A percentile compares a stretch with the other conserved stretches of the same genome.
Evolutionary conservation across 2,329 filamentous ascomycete species (phyloP).

Genomic region (Alternaria angustiovoidea): DNA sequence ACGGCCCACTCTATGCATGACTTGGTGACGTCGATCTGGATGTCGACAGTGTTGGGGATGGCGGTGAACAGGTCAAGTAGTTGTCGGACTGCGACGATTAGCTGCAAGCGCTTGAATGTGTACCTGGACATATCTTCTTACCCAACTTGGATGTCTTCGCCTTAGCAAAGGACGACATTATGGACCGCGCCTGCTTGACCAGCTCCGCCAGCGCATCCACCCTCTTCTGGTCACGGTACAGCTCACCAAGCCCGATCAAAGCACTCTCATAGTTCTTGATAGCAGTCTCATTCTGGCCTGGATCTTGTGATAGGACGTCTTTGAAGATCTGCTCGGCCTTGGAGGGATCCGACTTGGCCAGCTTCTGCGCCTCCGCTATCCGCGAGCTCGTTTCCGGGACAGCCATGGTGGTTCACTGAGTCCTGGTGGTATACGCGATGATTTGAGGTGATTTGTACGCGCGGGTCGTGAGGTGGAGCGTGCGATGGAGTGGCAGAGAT

Average conservation of each 20-base stretch:
- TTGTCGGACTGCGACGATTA: conserved; percentile 76
- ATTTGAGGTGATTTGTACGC: conserved; percentile 1
- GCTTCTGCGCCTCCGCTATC: conserved; percentile 88
- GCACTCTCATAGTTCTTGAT: conserved; percentile 92
- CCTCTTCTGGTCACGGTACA: conserved; percentile 88
- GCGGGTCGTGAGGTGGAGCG: conserved; percentile 6
- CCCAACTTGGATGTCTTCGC: conserved; percentile 98
- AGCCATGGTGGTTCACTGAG: conserved; percentile 37
- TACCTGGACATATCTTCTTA: conserved; percentile 58
- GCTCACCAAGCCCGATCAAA: conserved; percentile 85
- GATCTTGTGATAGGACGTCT: conserved; percentile 85
- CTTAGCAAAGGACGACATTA: conserved; percentile 96
- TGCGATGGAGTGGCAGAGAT: conserved; percentile 15
- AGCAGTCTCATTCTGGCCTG: conserved; percentile 83
- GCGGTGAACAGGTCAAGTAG: conserved; percentile 93
- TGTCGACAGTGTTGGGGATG: conserved; percentile 93
- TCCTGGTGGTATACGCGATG: background rate
- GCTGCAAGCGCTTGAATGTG: background rate
- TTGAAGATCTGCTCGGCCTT: conserved; percentile 90
- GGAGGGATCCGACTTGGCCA: conserved; percentile 78
- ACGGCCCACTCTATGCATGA: conserved; percentile 99
- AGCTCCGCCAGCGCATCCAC: conserved; percentile 86
- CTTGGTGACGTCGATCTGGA: conserved; percentile 93
- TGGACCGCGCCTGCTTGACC: conserved; percentile 86
- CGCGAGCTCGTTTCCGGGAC: conserved; percentile 64